A percentile compares a stretch with the other conserved stretches of the same genome.
phyloP scores from a whole-genome alignment of 2,329 filamentous ascomycete species.

The Metarhizium anisopliae region DNA sequence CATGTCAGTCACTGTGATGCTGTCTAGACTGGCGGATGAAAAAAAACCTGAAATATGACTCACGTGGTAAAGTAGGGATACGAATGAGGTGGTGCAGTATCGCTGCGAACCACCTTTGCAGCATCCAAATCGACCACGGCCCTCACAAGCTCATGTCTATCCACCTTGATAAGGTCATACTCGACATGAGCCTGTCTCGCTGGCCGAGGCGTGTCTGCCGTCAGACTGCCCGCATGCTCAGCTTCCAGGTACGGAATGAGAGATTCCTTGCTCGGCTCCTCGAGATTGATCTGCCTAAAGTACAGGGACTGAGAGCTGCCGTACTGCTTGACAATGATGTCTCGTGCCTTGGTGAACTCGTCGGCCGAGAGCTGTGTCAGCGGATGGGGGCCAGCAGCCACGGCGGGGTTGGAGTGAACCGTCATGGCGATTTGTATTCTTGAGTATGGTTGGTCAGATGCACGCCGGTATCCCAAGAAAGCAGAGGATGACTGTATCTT shows the following conservation, averaged over 20 bases:
- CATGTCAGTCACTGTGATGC: no score
- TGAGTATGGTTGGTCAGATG: no score
- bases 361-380: constrained; percentile 38
- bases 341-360: constrained; percentile 40
- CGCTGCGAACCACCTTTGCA: constrained; percentile 19
- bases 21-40: no score
- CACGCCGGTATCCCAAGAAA: no score
- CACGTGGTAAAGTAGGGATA: constrained; percentile 25
- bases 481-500: no score
- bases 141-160: constrained; percentile 24
- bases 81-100: constrained; percentile 15
- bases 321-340: constrained; percentile 29
- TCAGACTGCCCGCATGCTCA: constrained; percentile 44
- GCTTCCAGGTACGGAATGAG: constrained; percentile 52
- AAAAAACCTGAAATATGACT: background rate
- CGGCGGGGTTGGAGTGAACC: background rate
- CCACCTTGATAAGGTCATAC: constrained; percentile 30
- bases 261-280: constrained; percentile 52
- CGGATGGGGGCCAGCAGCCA: constrained; percentile 25
- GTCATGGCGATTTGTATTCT: background rate
- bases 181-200: constrained; percentile 37
- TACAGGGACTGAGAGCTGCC: constrained; percentile 16
- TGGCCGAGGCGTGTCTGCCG: constrained; percentile 32
- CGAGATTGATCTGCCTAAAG: constrained; percentile 52
- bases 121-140: constrained; percentile 29